phyloP scores from a whole-genome alignment of 2,329 filamentous ascomycete species.

The Calycina marina region DNA sequence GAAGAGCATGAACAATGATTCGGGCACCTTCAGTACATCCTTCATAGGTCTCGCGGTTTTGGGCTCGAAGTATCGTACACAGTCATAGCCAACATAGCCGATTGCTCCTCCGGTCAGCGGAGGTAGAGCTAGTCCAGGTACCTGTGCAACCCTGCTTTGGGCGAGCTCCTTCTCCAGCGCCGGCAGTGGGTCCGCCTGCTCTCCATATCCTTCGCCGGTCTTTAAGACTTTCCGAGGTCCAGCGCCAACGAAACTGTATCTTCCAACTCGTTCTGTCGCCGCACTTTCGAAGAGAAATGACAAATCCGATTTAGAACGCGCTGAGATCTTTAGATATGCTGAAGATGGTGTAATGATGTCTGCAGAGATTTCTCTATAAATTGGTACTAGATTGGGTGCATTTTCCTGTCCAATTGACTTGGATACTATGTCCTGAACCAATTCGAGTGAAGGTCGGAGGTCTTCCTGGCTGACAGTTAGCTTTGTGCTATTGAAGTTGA shows the following conservation, averaged over 20 bases:
- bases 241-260: conserved; percentile 90
- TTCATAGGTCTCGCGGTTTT: conserved; percentile 83
- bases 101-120: conserved; percentile 84
- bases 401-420: conserved; percentile 34
- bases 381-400: conserved; percentile 61
- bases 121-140: conserved; percentile 72
- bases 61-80: conserved; percentile 93
- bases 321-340: conserved; percentile 83
- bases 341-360: conserved; percentile 90
- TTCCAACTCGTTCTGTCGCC: conserved; percentile 80
- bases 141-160: conserved; percentile 62
- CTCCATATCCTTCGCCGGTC: conserved; percentile 77
- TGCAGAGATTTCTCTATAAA: conserved; percentile 75
- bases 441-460: conserved; percentile 46
- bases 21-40: conserved; percentile 77
- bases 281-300: conserved; percentile 96
- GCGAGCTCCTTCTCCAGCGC: conserved; percentile 68
- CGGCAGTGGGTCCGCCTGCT: conserved; percentile 71
- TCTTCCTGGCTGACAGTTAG: conserved; percentile 26
- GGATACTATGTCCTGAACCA: conserved; percentile 39
- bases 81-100: conserved; percentile 95
- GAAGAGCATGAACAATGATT: conserved; percentile 94
- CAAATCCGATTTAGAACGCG: conserved; percentile 58
- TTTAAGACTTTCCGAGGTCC: conserved; percentile 67
- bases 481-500: background rate